Base-by-base conservation (phyloP, 1,139 yeast species). In the Kluyveromyces sp. region DNA sequence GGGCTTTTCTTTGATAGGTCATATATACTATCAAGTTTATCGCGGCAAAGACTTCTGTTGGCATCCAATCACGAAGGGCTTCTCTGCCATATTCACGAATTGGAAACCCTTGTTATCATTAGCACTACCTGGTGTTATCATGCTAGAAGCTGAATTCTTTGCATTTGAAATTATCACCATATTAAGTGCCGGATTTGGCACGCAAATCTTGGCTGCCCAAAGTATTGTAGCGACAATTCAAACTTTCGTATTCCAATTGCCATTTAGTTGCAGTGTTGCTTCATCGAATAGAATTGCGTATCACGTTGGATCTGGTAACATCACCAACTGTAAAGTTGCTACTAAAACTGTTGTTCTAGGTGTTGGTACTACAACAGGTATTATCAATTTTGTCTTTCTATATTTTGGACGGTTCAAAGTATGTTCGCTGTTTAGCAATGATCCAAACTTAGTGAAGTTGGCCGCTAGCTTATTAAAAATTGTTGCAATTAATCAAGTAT, bases 401-500 rank as follows among this genome's bases (percentile, higher is more conserved):
- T 58, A 59, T 41, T 48, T 59, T 15, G 62, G 62, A 7, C 58
- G 65, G 42, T 37, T 45, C 15, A 40, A 37, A 4, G 51, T 68
- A 28, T 59, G 65, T 3, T 49, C 56, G 21, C 42, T 50, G 58
- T 76, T 44, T 47, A 60, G 63, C 2, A 48, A 48, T 25, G 67
- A 63, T 47, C 46, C 47, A 25, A 60, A 59, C 0, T 85, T 81
- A n/a, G 60, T 77, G 26, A 58, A 60, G 7, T 57, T 77, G n/a
- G 80, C 85, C 0, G 60, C 75, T 2, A 38, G 74, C 1, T 67
- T 84, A 7, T 72, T 84, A 54, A 87, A 88, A 4, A 67, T 80
- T 38, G 81, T 85, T 39, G 74, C 88, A 0, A 55, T 80, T 0
- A 73, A 82, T 56, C 89, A 83, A 55, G 64, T 83, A 2, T 79